phyloP scores from a whole-genome alignment of 1,284 basidiomycete species.

The Ustilago trichophora region DNA sequence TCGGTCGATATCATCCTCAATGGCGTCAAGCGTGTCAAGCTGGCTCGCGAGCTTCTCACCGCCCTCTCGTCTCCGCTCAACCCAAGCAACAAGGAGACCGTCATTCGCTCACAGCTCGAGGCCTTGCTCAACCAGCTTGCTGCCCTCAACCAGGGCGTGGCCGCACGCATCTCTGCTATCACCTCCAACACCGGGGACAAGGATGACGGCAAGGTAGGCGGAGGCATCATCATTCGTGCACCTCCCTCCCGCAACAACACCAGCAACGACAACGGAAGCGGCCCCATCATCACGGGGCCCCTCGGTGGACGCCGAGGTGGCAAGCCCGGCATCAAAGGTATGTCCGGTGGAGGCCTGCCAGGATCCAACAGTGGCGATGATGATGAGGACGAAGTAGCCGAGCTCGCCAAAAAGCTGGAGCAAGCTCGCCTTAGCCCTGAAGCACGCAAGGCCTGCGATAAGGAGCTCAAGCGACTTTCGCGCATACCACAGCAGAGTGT shows the following conservation, averaged over 20 bases:
- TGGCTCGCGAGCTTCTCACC: slow-evolving; percentile 57
- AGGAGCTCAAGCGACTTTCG: slow-evolving; percentile 63
- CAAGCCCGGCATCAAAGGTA: slow-evolving; percentile 28
- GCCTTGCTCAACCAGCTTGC: slow-evolving; percentile 59
- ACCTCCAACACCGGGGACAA: slow-evolving; percentile 32
- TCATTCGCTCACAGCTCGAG: slow-evolving; percentile 62
- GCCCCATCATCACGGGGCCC: slow-evolving; percentile 40
- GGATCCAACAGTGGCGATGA: slow-evolving; percentile 45
- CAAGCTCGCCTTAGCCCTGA: slow-evolving; percentile 56
- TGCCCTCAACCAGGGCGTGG: slow-evolving; percentile 54
- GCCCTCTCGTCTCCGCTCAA: slow-evolving; percentile 59
- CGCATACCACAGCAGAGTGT: slow-evolving; percentile 65
- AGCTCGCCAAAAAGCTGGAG: slow-evolving; percentile 56
- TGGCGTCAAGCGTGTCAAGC: slow-evolving; percentile 54
- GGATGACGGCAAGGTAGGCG: slow-evolving; percentile 30
- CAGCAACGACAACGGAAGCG: slow-evolving; percentile 34
- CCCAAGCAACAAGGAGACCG: slow-evolving; percentile 51
- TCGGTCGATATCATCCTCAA: slow-evolving; percentile 52
- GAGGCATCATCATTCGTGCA: slow-evolving; percentile 55
- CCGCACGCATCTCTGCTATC: slow-evolving; percentile 55
- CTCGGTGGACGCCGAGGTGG: slow-evolving; percentile 32
- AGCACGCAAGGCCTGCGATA: slow-evolving; percentile 62
- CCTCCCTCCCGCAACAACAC: slow-evolving; percentile 42
- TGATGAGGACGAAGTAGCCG: slow-evolving; percentile 61
- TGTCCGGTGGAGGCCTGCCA: slow-evolving; percentile 21